Evolutionary conservation across 2,329 filamentous ascomycete species (phyloP), one percentile per base, ranked within the genome.

Genomic region (Stromatinia cepivora): DNA sequence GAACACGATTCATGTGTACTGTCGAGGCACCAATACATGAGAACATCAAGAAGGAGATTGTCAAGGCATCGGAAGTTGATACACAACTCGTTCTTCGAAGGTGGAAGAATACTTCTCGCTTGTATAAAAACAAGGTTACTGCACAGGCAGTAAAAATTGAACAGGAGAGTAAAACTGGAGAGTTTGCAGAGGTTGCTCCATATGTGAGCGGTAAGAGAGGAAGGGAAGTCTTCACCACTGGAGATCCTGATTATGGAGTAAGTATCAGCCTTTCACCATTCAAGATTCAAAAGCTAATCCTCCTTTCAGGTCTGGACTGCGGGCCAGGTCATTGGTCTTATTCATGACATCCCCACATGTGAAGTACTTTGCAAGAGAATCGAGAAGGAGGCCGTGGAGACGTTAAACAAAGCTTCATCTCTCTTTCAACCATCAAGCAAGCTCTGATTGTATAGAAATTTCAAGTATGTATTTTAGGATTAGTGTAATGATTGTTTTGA

Each of bases 1-100:
- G 95, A 70, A 99, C 95, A 13, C 86, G 95, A 54, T 99, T 98
- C 84, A 96, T 99, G 92, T 94, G 91, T 83, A 98, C 95, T 0
- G 85, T 94, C 57, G 95, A 98, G 81, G 90, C 94, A 22, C 95
- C 95, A 0, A 92, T 99, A 73, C 95, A 99, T 82, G 79, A 88
- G 62, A 97, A 97, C 75, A 93, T 99, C 83, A 99, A 99, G 86
- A 86, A 96, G 80, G 86, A 91, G 74, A 99, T 99, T 77, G 93
- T 97, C 64, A 86, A 88, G 68, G 92, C 94, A 1, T 86, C 93
- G 72, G 95, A 99, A 84, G 93, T 91, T 31, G 93, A 98, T 80
- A 99, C 95, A 0, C 88, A 93, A 74, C 85, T 99, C 66, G 88
- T 99, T 34, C 84, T 99, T 78, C 84, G 94, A 67, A 86, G 94